Base-by-base conservation (phyloP, 202 grass and related monocot species). In the Schoenoplectus tabernaemontani region DNA sequence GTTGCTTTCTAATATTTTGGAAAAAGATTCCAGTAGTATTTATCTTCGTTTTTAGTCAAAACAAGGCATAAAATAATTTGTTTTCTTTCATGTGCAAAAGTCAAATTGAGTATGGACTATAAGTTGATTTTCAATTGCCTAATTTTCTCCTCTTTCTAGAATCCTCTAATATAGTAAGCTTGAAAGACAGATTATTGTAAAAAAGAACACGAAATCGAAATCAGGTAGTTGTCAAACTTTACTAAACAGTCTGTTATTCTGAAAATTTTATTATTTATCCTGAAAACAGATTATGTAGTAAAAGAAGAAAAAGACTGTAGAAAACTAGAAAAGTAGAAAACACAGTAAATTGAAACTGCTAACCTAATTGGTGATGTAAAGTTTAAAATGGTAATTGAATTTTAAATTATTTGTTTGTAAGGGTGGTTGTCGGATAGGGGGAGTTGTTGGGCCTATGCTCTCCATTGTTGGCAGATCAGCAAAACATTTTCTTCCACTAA, bases 351-450 rank as follows among this genome's bases (percentile, higher is more conserved):
- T 39, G 62, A 38, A 32, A 51, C n/a, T 33, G 6, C 13, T 51
- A 51, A 30, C 13, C 12, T 28, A 50, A 17, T 51, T 51, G 33
- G 44, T 51, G 44, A 8, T 47, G 5, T 0, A 51, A 33, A 50
- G 7, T 19, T 19, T 56, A 6, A 56, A n/a, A 50, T 17, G 4
- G 42, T 30, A 48, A 30, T 50, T 24, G 43, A 16, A 28, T 32
- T 62, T 62, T 59, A 16, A 51, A 64, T 22, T 79, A 26, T 64
- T 64, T 72, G 23, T 79, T n/a, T n/a, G 38, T n/a, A 79, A 13
- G 13, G 46, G 3, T 19, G 20, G 39, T 79, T 58, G 42, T 7
- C 0, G 13, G 36, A 44, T 62, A 47, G 10, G 36, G 34, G 19
- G 57, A n/a, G 37, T 10, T 33, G 58, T 61, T 79, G 48, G 58